These are phyloP conservation scores for Otatea glauca DNA, from an alignment of 176 grass and related monocot genomes.

Conservation along the genomic window DNA sequence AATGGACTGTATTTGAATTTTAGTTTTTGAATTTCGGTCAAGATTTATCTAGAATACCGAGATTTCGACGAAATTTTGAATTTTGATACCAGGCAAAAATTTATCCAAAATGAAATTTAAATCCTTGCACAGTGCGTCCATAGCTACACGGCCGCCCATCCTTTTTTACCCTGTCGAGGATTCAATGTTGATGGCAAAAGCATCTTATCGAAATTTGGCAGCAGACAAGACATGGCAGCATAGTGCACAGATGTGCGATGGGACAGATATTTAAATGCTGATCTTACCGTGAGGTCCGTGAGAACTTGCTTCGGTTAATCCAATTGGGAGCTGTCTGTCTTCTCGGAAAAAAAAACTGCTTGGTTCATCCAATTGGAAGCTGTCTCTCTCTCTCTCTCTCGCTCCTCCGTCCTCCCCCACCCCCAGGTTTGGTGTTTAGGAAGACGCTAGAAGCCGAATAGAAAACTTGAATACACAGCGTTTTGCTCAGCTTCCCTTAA, in stretches of 20 bases:
- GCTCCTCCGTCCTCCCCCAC: no score
- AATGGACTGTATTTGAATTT: no score
- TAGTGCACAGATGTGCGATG: neutral
- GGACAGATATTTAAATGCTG: neutral
- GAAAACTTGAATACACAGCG: no score
- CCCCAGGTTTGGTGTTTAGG: neutral
- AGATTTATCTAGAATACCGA: no score
- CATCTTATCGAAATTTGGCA: neutral
- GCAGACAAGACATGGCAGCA: neutral
- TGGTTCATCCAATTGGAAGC: neutral
- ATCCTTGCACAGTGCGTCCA: no score
- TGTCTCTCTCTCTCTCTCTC: no score
- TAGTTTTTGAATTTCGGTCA: no score
- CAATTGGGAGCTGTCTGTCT: neutral
- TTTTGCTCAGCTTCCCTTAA: no score
- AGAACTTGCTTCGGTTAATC: neutral
- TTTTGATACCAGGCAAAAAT: no score
- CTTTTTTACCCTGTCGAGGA: neutral
- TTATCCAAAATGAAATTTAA: no score
- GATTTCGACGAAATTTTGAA: no score
- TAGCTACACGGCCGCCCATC: neutral
- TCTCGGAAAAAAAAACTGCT: neutral
- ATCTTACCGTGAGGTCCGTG: neutral
- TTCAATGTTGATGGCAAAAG: neutral
- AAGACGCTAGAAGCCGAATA: neutral